Conservation (phyloP, 2,329 filamentous ascomycete species). For the Aspergillus spinulosporus region DNA sequence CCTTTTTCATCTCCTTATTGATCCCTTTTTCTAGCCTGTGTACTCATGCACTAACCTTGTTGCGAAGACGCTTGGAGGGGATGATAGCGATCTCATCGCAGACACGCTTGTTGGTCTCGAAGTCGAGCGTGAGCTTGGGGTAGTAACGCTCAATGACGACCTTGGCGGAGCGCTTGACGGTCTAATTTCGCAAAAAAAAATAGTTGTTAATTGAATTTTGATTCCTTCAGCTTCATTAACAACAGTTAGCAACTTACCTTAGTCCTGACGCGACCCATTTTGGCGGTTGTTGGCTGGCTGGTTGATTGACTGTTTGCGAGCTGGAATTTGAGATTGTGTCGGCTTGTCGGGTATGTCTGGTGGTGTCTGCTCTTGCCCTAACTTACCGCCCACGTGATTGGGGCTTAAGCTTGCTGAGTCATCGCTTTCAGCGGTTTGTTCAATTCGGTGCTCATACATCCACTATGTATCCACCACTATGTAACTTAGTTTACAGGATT, state of each 20-base stretch:
- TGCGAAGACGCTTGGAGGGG: constrained; percentile 96
- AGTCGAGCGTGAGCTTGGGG: constrained; percentile 97
- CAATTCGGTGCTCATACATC: too few species aligned
- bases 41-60: constrained; percentile 70
- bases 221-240: neutral
- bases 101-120: constrained; percentile 99
- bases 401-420: neutral
- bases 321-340: constrained; percentile 27
- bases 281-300: constrained; percentile 42
- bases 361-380: constrained; percentile 15
- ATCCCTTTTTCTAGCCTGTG: too few species aligned
- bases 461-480: too few species aligned
- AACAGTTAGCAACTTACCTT: constrained; percentile 35
- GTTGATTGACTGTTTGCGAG: constrained; percentile 17
- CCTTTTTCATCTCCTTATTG: too few species aligned
- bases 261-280: constrained; percentile 53
- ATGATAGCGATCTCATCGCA: constrained; percentile 99
- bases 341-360: constrained; percentile 17
- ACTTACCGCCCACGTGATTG: constrained; percentile 11
- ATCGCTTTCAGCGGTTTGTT: neutral
- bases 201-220: neutral
- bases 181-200: constrained; percentile 42
- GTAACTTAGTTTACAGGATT: neutral
- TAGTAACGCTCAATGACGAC: constrained; percentile 99
- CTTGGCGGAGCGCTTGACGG: constrained; percentile 88